These are phyloP conservation scores for Annona cherimola DNA, from an alignment of 164 flowering plant species.

Conservation along the genomic window DNA sequence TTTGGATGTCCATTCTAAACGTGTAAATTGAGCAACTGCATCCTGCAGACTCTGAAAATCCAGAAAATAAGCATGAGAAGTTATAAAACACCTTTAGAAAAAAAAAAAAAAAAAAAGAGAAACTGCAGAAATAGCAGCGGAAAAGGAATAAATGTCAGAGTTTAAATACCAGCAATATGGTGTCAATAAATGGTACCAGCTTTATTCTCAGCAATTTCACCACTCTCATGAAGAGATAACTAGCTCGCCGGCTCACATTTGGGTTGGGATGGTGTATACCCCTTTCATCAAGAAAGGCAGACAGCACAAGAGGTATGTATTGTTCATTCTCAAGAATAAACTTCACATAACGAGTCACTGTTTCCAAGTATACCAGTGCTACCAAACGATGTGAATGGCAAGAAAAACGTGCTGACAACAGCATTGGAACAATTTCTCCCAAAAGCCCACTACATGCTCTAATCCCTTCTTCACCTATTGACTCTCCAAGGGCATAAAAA, in stretches of 20 bases:
- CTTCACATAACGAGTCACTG: conserved; percentile 73
- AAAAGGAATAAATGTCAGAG: neutral
- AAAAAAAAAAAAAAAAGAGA: neutral
- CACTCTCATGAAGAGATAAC: conserved; percentile 94
- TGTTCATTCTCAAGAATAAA: conserved; percentile 74
- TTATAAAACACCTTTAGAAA: neutral
- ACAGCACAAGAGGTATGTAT: conserved; percentile 60
- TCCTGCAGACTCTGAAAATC: conserved; percentile 79
- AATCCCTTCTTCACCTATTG: conserved; percentile 73
- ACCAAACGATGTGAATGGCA: conserved; percentile 91
- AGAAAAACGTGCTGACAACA: conserved; percentile 64
- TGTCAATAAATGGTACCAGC: conserved; percentile 84
- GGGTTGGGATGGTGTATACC: conserved; percentile 87
- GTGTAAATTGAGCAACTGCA: conserved; percentile 61
- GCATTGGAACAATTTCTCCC: conserved; percentile 72
- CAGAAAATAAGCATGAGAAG: neutral
- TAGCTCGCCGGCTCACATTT: conserved; percentile 82
- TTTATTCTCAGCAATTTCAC: conserved; percentile 77
- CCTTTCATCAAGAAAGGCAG: conserved; percentile 90
- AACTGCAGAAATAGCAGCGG: neutral
- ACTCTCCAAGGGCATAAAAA: conserved; percentile 80
- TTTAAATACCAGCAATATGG: conserved; percentile 73
- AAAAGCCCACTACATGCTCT: conserved; percentile 61
- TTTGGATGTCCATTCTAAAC: conserved; percentile 39
- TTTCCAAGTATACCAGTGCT: conserved; percentile 86